A percentile compares a stretch with the other conserved stretches of the same genome.
phyloP scores from a whole-genome alignment of 148 eudicot species.

The Cornus controversa region DNA sequence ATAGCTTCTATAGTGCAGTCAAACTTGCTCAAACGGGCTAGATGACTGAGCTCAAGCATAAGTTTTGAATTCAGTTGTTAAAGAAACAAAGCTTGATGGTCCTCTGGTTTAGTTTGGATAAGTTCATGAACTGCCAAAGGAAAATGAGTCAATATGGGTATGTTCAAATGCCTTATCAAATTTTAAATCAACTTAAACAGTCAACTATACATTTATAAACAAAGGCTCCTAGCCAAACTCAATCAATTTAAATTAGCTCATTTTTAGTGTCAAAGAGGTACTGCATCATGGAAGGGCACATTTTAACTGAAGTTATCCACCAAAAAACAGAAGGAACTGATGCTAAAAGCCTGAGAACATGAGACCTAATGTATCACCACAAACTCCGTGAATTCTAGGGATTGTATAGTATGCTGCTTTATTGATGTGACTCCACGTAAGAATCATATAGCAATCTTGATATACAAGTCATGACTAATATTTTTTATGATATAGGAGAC shows the following conservation, averaged over 20 bases:
- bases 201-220: not conserved
- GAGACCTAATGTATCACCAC: not conserved
- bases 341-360: not conserved
- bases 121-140: not conserved
- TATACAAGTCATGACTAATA: not conserved
- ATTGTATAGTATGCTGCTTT: not conserved
- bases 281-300: no score
- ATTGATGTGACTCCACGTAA: no score
- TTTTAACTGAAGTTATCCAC: not conserved
- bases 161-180: not conserved
- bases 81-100: not conserved
- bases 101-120: not conserved
- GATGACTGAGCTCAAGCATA: not conserved
- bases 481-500: not conserved
- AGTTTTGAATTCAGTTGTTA: not conserved
- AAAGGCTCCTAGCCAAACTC: not conserved
- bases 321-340: not conserved
- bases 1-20: constrained; percentile 1
- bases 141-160: not conserved
- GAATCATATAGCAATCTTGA: not conserved
- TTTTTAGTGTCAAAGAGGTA: no score
- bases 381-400: not conserved
- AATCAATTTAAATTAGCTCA: no score
- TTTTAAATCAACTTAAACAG: not conserved
- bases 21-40: not conserved